Evolutionary conservation across 1,284 basidiomycete genomes (phyloP).

Genomic region (Ustilago vetiveriae): DNA sequence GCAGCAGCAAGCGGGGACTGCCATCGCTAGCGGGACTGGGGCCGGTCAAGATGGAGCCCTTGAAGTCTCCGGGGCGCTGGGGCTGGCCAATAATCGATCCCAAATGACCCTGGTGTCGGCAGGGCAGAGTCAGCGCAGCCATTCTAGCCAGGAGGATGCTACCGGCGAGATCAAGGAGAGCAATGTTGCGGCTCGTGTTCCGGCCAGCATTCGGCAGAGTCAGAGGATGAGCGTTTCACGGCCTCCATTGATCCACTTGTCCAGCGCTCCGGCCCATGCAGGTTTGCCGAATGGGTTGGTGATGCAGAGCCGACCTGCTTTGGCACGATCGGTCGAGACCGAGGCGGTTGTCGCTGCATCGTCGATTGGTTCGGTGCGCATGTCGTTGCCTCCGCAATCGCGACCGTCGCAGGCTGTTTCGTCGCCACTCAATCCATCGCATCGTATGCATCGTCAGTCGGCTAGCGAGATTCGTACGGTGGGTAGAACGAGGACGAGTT

Average conservation of each 20-base stretch:
- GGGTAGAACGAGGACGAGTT: slow-evolving; percentile 12
- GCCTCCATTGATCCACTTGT: slow-evolving; percentile 34
- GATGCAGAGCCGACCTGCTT: slow-evolving; percentile 4
- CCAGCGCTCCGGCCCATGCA: slow-evolving; percentile 22
- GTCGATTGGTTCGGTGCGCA: slow-evolving; percentile 20
- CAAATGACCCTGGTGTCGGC: slow-evolving; percentile 29
- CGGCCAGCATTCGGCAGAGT: slow-evolving; percentile 25
- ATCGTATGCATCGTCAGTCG: slow-evolving; percentile 14
- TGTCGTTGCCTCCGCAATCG: slow-evolving; percentile 19
- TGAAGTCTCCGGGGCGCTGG: background rate
- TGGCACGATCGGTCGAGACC: slow-evolving; percentile 25
- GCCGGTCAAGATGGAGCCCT: background rate
- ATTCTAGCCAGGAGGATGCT: slow-evolving; percentile 16
- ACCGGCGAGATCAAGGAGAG: slow-evolving; percentile 5
- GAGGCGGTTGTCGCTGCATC: slow-evolving; percentile 5
- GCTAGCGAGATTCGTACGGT: slow-evolving; percentile 7
- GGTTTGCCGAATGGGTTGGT: too few relatives aligned
- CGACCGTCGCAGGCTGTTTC: slow-evolving; percentile 6
- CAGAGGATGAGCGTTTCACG: slow-evolving; percentile 28
- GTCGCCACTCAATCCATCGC: slow-evolving; percentile 27
- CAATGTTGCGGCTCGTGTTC: slow-evolving; percentile 5
- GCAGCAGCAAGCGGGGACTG: background rate
- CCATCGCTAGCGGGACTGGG: background rate
- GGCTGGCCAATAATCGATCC: slow-evolving; percentile 10
- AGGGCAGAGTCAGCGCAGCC: slow-evolving; percentile 25